Evolutionary conservation across 371 early-diverging fungal species (phyloP).

Genomic region (Mucor velutinosus): DNA sequence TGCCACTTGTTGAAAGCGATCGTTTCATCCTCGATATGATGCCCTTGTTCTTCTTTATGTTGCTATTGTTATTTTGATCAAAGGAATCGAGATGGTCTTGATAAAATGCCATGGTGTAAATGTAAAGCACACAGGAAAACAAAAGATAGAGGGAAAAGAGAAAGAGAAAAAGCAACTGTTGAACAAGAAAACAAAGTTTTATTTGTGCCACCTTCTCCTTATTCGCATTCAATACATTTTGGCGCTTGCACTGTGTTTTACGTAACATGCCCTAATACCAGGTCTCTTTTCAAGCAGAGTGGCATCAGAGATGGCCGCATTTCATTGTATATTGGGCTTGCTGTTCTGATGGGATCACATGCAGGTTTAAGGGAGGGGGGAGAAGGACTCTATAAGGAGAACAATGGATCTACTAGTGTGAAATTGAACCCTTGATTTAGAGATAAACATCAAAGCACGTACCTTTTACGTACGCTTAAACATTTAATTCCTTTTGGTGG

Average conservation of each 20-base stretch:
- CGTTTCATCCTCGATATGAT: constrained; percentile 29
- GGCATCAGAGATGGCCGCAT: too few species aligned
- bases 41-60: constrained; percentile 14
- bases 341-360: too few species aligned
- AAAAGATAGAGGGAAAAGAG: neutral
- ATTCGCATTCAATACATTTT: neutral
- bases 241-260: neutral
- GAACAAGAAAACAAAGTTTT: constrained; percentile 1
- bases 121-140: neutral
- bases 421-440: neutral
- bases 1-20: constrained; percentile 19
- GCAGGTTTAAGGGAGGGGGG: neutral
- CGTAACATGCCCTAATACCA: too few species aligned
- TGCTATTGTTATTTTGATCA: neutral
- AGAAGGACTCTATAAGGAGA: neutral
- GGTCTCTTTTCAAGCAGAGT: too few species aligned
- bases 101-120: neutral
- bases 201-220: neutral
- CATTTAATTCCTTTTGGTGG: neutral
- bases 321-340: too few species aligned
- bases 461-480: neutral
- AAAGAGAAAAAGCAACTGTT: neutral
- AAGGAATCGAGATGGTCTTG: neutral
- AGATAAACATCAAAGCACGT: neutral
- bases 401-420: neutral